A percentile compares a stretch with the other conserved stretches of the same genome.
These are phyloP conservation scores for Pseudogymnoascus sp. DNA, from an alignment of 2,329 filamentous ascomycete genomes.

Conservation along the genomic window DNA sequence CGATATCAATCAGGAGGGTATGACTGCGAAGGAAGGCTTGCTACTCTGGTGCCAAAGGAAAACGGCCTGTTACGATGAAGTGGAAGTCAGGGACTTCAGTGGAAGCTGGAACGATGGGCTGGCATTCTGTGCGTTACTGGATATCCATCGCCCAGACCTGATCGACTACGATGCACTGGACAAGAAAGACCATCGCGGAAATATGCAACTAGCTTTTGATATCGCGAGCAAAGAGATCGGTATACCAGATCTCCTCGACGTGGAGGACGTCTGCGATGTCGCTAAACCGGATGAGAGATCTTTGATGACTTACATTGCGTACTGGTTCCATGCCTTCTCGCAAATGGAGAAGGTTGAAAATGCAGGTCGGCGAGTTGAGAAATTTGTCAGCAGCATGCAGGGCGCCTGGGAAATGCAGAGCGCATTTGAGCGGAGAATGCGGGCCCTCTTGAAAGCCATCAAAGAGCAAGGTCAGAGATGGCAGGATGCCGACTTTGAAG, in stretches of 20 bases:
- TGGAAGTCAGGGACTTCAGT: constrained; percentile 92
- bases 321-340: constrained; percentile 99
- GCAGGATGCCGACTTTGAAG: constrained; percentile 74
- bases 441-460: constrained; percentile 67
- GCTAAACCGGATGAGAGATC: constrained; percentile 91
- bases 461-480: constrained; percentile 64
- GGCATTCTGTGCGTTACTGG: constrained; percentile 89
- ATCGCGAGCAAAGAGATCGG: constrained; percentile 94
- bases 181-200: constrained; percentile 86
- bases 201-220: constrained; percentile 97
- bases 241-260: constrained; percentile 89
- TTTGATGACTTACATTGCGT: constrained; percentile 98
- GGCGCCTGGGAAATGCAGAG: constrained; percentile 99
- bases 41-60: constrained; percentile 97
- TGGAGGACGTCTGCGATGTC: constrained; percentile 96
- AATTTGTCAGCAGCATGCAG: constrained; percentile 98
- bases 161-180: constrained; percentile 95
- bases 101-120: constrained; percentile 95
- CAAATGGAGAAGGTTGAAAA: constrained; percentile 99
- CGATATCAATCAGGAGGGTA: constrained; percentile 95
- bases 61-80: constrained; percentile 95
- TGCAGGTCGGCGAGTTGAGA: constrained; percentile 88
- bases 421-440: constrained; percentile 86
- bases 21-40: constrained; percentile 94
- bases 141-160: constrained; percentile 92